These are phyloP conservation scores for Floccularia luteovirens DNA, from an alignment of 768 basidiomycete species.

Conservation along the genomic window DNA sequence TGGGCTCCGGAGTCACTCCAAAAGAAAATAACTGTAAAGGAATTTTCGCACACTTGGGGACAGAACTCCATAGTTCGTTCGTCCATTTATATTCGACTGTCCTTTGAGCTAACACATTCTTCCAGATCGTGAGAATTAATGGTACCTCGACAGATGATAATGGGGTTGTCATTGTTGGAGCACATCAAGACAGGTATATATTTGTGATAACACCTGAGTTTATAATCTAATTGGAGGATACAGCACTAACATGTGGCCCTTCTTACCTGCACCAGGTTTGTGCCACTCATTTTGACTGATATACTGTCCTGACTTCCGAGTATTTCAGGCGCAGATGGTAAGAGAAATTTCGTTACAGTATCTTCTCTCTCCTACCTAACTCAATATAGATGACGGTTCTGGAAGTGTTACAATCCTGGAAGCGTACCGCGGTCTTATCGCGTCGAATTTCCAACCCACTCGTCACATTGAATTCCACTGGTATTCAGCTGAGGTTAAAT, in stretches of 20 bases:
- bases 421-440: slow-evolving; percentile 64
- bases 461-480: slow-evolving; percentile 74
- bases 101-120: slow-evolving; percentile 7
- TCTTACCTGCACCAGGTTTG: slow-evolving; percentile 69
- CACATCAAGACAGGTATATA: slow-evolving; percentile 75
- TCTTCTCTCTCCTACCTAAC: slow-evolving; percentile 15
- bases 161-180: slow-evolving; percentile 61
- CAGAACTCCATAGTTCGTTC: slow-evolving; percentile 69
- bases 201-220: no score
- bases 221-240: no score
- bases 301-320: slow-evolving; percentile 15
- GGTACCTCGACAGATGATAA: slow-evolving; percentile 59
- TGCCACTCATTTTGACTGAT: slow-evolving; percentile 5
- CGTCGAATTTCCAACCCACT: slow-evolving; percentile 58
- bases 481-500: slow-evolving; percentile 70
- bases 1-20: slow-evolving; percentile 52
- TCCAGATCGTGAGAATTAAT: slow-evolving; percentile 68
- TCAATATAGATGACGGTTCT: slow-evolving; percentile 57
- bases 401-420: slow-evolving; percentile 78
- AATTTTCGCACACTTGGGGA: slow-evolving; percentile 78
- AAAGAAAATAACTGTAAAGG: slow-evolving; percentile 52
- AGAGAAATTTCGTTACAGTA: slow-evolving; percentile 6
- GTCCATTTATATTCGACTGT: not conserved
- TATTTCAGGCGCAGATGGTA: slow-evolving; percentile 42
- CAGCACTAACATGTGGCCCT: slow-evolving; percentile 75